phyloP scores from a whole-genome alignment of 2,329 filamentous ascomycete species.

The Didymella pinodella region DNA sequence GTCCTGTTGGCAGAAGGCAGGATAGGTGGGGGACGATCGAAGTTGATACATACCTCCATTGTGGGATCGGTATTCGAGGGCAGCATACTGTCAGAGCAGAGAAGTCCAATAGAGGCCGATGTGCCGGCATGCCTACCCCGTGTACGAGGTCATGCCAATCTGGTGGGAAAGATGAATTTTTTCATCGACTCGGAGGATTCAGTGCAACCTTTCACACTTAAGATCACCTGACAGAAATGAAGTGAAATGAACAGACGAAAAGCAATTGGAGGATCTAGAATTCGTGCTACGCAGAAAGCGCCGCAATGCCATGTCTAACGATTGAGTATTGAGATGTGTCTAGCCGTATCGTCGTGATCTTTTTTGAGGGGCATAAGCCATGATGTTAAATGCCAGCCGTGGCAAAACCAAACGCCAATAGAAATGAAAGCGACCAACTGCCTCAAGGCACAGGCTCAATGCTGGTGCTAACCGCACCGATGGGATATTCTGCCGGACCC shows the following conservation, averaged over 20 bases:
- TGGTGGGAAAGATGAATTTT: slow-evolving; percentile 23
- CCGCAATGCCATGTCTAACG: background rate
- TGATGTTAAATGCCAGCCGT: slow-evolving; percentile 6
- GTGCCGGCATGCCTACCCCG: slow-evolving; percentile 19
- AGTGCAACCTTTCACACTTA: slow-evolving; percentile 13
- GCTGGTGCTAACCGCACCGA: background rate
- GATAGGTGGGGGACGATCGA: slow-evolving; percentile 8
- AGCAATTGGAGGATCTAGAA: background rate
- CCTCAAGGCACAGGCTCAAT: slow-evolving; percentile 1
- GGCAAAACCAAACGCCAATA: slow-evolving; percentile 1
- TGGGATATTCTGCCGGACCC: slow-evolving; percentile 11
- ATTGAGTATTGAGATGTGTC: background rate
- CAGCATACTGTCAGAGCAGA: slow-evolving; percentile 6
- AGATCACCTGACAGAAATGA: background rate
- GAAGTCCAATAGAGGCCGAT: slow-evolving; percentile 14
- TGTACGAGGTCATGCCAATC: slow-evolving; percentile 18
- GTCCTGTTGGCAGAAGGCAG: slow-evolving; percentile 19
- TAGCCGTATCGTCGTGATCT: slow-evolving; percentile 13
- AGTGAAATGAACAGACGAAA: background rate
- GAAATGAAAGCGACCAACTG: background rate
- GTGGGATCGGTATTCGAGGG: slow-evolving; percentile 23
- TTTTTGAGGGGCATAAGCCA: slow-evolving; percentile 16
- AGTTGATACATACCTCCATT: slow-evolving; percentile 27
- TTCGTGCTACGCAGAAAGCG: background rate
- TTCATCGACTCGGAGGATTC: slow-evolving; percentile 18